Conservation (phyloP, 805 yeast species). For the Schwanniomyces yamadae region DNA sequence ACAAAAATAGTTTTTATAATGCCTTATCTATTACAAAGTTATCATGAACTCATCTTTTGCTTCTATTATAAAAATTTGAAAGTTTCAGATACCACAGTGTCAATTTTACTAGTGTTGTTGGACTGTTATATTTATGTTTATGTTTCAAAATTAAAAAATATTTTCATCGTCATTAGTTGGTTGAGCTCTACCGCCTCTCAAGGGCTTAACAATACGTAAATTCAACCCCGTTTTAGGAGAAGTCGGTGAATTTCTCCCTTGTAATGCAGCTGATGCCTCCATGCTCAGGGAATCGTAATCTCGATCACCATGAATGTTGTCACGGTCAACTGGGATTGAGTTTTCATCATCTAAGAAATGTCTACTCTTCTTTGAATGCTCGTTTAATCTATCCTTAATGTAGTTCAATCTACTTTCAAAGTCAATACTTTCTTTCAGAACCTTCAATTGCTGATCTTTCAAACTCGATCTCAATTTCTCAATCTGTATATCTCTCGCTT, state of each 20-base stretch:
- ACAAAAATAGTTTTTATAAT: too few species aligned
- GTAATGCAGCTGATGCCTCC: neutral
- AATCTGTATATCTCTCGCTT: constrained; percentile 56
- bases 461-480: constrained; percentile 50
- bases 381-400: constrained; percentile 9
- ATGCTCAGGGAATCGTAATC: too few species aligned
- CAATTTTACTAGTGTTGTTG: too few species aligned
- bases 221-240: constrained; percentile 50
- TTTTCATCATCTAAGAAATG: neutral
- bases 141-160: constrained; percentile 1
- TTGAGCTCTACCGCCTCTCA: constrained; percentile 48
- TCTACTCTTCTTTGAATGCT: neutral
- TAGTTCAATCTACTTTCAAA: constrained; percentile 45
- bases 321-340: neutral
- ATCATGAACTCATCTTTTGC: too few species aligned
- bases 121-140: too few species aligned
- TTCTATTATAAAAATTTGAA: too few species aligned
- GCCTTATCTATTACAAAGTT: too few species aligned
- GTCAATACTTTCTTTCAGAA: constrained; percentile 46
- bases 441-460: constrained; percentile 48
- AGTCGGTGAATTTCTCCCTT: constrained; percentile 1
- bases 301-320: constrained; percentile 1
- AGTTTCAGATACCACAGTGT: too few species aligned
- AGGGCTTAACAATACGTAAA: constrained; percentile 60
- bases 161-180: constrained; percentile 1